Percentiles rank a stretch among this genome's conserved stretches.
phyloP scores from a whole-genome alignment of 345 rosid genomes.

The Sonneratia alba region DNA sequence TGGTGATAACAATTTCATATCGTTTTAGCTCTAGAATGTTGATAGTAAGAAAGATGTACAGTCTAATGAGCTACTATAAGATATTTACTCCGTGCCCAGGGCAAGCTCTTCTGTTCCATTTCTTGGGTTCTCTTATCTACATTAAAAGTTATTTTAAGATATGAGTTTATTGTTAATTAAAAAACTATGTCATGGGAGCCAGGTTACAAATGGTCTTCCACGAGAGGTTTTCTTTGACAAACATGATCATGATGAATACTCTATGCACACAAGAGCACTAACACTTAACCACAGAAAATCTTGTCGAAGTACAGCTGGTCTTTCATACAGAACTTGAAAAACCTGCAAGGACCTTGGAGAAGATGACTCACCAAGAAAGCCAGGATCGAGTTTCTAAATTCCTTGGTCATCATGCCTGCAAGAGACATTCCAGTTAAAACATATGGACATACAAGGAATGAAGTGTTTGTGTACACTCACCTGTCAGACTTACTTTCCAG shows the following conservation, averaged over 20 bases:
- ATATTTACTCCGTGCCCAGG: too few species aligned
- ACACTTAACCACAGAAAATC: not conserved
- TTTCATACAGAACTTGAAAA: not conserved
- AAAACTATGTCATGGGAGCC: too few species aligned
- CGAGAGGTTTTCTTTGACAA: not conserved
- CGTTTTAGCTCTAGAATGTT: too few species aligned
- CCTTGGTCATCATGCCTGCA: constrained; percentile 15
- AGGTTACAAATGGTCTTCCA: too few species aligned
- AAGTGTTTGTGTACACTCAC: not conserved
- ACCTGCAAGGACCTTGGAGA: not conserved
- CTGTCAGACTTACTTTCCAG: not conserved
- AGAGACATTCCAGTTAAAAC: not conserved
- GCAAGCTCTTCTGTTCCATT: too few species aligned
- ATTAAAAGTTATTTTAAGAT: too few species aligned
- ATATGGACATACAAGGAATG: not conserved
- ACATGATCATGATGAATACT: not conserved
- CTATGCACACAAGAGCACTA: not conserved
- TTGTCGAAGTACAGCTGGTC: not conserved
- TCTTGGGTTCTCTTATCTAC: too few species aligned
- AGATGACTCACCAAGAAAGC: not conserved
- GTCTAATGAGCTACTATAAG: too few species aligned
- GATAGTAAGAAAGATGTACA: too few species aligned
- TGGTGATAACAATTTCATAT: too few species aligned
- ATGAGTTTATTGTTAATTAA: too few species aligned
- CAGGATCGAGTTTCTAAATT: not conserved